phyloP scores from a whole-genome alignment of 2,329 filamentous ascomycete species.

The Clarireedia sp. region DNA sequence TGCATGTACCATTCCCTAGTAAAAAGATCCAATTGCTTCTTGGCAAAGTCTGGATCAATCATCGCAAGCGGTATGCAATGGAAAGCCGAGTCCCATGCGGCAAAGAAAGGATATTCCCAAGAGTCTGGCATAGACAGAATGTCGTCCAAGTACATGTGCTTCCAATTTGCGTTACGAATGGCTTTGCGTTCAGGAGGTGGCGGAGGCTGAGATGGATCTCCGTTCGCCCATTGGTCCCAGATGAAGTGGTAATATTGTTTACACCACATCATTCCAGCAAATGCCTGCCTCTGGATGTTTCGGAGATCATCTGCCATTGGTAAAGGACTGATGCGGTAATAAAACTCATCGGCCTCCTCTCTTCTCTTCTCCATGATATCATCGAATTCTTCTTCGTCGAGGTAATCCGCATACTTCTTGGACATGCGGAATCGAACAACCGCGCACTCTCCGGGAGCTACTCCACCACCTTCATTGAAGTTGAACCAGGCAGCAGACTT shows the following conservation, averaged over 20 bases:
- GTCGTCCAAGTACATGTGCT: constrained; percentile 89
- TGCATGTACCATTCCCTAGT: constrained; percentile 99
- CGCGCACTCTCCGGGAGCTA: constrained; percentile 84
- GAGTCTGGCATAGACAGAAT: constrained; percentile 97
- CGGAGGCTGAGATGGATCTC: constrained; percentile 79
- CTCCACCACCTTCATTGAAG: constrained; percentile 83
- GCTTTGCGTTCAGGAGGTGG: constrained; percentile 73
- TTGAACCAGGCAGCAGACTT: constrained; percentile 88
- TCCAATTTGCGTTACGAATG: constrained; percentile 85
- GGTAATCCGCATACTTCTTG: constrained; percentile 63
- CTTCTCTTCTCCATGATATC: constrained; percentile 78
- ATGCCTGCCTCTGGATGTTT: constrained; percentile 90
- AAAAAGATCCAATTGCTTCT: constrained; percentile 94
- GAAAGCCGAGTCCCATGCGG: constrained; percentile 94
- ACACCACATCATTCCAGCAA: constrained; percentile 97
- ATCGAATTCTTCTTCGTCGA: constrained; percentile 90
- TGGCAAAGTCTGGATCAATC: constrained; percentile 96
- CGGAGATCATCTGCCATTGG: constrained; percentile 90
- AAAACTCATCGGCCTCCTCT: constrained; percentile 94
- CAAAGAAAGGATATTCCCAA: constrained; percentile 98
- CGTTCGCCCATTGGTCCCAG: constrained; percentile 97
- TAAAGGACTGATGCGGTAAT: constrained; percentile 83
- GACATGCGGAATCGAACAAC: constrained; percentile 90
- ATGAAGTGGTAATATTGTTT: constrained; percentile 97
- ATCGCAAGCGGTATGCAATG: constrained; percentile 94